Percentiles rank a stretch among this genome's conserved stretches.
These are phyloP conservation scores for Podaxis sp. DNA, from an alignment of 768 basidiomycete species.

Conservation along the genomic window DNA sequence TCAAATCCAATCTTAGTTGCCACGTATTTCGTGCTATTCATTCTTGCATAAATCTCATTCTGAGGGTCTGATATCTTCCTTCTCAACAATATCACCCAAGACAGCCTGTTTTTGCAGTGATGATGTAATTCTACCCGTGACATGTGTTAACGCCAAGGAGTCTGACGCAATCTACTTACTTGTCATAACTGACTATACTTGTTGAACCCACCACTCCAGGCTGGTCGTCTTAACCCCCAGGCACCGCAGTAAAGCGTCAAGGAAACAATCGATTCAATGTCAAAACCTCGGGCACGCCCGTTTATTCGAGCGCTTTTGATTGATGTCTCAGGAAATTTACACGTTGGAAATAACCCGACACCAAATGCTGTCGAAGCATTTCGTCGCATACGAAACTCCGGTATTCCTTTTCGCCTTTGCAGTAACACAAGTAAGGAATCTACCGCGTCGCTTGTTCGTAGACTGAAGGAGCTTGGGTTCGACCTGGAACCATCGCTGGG, in stretches of 20 bases:
- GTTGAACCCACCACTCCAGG: neutral
- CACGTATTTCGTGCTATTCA: too few relatives aligned
- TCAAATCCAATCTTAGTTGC: too few relatives aligned
- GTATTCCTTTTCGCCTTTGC: constrained; percentile 52
- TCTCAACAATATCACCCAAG: too few relatives aligned
- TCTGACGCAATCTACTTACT: too few relatives aligned
- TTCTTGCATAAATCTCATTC: too few relatives aligned
- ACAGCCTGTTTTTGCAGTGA: too few relatives aligned
- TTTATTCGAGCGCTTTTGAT: constrained; percentile 53
- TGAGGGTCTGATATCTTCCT: too few relatives aligned
- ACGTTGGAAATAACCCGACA: constrained; percentile 51
- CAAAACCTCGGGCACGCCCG: constrained; percentile 27
- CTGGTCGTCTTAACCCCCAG: neutral
- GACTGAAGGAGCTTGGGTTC: constrained; percentile 51
- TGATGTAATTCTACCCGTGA: too few relatives aligned
- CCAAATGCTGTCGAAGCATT: constrained; percentile 49
- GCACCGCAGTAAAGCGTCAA: neutral
- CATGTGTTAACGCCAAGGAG: too few relatives aligned
- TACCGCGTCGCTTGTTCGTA: constrained; percentile 37
- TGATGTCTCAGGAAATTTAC: constrained; percentile 69
- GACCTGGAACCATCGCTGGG: constrained; percentile 27
- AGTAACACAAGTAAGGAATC: constrained; percentile 75
- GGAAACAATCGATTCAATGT: neutral
- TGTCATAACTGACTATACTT: too few relatives aligned
- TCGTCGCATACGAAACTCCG: constrained; percentile 29